Conservation (phyloP, 352 stramenopile genomes). For the Lagenidium giganteum region DNA sequence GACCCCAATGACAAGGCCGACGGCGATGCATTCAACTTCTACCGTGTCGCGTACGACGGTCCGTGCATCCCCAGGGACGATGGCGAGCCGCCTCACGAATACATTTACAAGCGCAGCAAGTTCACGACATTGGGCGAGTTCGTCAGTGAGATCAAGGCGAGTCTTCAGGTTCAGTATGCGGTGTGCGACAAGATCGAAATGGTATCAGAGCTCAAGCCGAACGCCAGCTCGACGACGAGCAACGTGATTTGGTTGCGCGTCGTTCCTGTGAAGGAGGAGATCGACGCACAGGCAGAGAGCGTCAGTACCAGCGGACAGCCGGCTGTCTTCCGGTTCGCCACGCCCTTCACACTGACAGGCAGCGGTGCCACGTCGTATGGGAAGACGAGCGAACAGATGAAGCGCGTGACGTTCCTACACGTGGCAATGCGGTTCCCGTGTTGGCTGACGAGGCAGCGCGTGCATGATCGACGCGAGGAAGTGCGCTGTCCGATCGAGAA, state of each 20-base stretch:
- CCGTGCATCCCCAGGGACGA: conserved; percentile 33
- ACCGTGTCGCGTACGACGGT: conserved; percentile 45
- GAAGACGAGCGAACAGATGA: conserved; percentile 65
- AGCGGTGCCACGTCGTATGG: conserved; percentile 39
- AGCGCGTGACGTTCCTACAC: conserved; percentile 48
- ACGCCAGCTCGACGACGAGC: conserved; percentile 26
- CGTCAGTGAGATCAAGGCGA: conserved; percentile 50
- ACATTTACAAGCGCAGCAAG: conserved; percentile 70
- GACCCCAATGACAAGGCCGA: too few species aligned
- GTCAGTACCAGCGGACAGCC: too few species aligned
- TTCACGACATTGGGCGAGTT: conserved; percentile 69
- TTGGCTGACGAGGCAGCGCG: conserved; percentile 36
- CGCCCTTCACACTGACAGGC: conserved; percentile 53
- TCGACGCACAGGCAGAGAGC: too few species aligned
- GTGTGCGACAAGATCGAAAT: conserved; percentile 57
- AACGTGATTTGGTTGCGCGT: conserved; percentile 64
- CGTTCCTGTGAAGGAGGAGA: conserved; percentile 24
- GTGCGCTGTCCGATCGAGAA: conserved; percentile 66
- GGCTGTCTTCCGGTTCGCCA: conserved; percentile 37
- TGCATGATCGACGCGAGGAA: conserved; percentile 30
- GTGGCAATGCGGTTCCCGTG: conserved; percentile 45
- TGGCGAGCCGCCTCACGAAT: conserved; percentile 37
- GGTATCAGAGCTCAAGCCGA: conserved; percentile 42
- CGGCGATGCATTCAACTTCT: conserved; percentile 37
- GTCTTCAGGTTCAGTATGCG: conserved; percentile 43